Conservation (phyloP, 2,329 filamentous ascomycete genomes). For the Immersiporthe knoxdaviesiana region DNA sequence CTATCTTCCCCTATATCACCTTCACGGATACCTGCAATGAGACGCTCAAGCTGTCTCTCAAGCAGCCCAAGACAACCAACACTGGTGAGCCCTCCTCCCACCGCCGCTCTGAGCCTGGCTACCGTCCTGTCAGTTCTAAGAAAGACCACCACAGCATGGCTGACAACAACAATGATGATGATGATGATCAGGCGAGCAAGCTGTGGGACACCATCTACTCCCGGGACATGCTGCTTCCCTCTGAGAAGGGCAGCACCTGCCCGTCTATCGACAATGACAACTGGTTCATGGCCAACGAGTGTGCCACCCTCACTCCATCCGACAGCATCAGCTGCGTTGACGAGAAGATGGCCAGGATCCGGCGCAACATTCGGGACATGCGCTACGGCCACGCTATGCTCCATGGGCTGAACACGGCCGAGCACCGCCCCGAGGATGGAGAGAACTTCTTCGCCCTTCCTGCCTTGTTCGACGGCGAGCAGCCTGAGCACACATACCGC, state of each 20-base stretch:
- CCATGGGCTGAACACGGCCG: not conserved
- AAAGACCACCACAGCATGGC: too few relatives aligned
- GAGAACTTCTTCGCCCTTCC: not conserved
- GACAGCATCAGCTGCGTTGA: not conserved
- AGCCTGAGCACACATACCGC: not conserved
- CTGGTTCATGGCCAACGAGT: not conserved
- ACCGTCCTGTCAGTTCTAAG: not conserved
- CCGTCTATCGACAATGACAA: not conserved
- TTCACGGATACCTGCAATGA: conserved; percentile 1
- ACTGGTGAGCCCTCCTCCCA: too few relatives aligned
- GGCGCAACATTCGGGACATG: not conserved
- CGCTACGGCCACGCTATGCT: not conserved
- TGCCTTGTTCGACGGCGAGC: not conserved
- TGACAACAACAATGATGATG: not conserved
- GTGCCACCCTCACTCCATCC: not conserved
- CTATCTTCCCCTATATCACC: not conserved
- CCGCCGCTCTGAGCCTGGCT: not conserved
- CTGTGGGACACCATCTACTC: not conserved
- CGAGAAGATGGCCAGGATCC: not conserved
- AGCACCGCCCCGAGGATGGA: too few relatives aligned
- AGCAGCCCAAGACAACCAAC: too few relatives aligned
- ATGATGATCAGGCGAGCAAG: too few relatives aligned
- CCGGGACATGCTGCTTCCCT: not conserved
- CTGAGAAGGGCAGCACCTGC: not conserved
- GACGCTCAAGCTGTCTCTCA: not conserved